Conservation (phyloP, 495 filamentous ascomycete genomes). For the Sporormia fimetaria region DNA sequence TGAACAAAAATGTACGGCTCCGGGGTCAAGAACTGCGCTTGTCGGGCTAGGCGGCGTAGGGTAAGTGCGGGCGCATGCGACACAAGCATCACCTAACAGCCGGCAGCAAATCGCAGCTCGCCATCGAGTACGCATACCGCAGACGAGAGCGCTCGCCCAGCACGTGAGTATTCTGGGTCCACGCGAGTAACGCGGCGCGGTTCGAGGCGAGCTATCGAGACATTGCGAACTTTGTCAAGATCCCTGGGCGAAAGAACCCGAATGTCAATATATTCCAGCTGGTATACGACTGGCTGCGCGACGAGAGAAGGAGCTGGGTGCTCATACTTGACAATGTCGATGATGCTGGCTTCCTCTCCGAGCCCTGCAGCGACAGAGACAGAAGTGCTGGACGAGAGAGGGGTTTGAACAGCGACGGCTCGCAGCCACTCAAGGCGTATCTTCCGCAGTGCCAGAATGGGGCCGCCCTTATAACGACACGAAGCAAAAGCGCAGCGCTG, state of each 20-base stretch:
- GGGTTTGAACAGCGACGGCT: not conserved
- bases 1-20: constrained; percentile 23
- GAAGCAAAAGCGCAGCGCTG: constrained; percentile 9
- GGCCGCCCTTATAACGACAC: constrained; percentile 7
- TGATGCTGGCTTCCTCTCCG: constrained; percentile 34
- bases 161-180: constrained; percentile 28
- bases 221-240: constrained; percentile 23
- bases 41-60: constrained; percentile 38
- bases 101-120: constrained; percentile 43
- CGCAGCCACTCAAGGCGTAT: not conserved
- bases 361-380: not conserved
- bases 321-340: constrained; percentile 46
- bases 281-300: constrained; percentile 34
- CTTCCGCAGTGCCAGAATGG: constrained; percentile 10
- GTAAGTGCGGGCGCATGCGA: constrained; percentile 24
- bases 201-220: constrained; percentile 23
- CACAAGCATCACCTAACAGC: constrained; percentile 1
- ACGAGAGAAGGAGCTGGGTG: constrained; percentile 34
- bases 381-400: not conserved
- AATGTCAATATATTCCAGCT: constrained; percentile 31
- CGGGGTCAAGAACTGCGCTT: constrained; percentile 20
- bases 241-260: constrained; percentile 25
- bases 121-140: constrained; percentile 40
- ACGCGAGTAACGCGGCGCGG: constrained; percentile 26
- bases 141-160: constrained; percentile 21